Conservation (phyloP, 176 grass and related monocot genomes). For the Lolium multiflorum region DNA sequence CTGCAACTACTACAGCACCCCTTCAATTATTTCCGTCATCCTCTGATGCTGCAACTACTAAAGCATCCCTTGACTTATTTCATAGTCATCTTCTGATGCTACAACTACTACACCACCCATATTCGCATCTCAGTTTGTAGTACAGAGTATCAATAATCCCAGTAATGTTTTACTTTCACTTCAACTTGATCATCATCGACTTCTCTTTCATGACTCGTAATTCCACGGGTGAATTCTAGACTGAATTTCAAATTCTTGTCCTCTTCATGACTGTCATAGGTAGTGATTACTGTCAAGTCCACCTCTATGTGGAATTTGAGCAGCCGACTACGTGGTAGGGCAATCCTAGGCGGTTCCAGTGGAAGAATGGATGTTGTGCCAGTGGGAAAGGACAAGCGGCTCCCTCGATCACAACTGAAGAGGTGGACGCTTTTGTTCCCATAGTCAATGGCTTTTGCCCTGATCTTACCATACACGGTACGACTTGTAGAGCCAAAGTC, state of each 20-base stretch:
- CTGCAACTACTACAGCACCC: too few relatives aligned
- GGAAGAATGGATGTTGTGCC: constrained; percentile 23
- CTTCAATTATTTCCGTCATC: too few relatives aligned
- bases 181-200: background rate
- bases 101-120: background rate
- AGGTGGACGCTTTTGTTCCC: too few relatives aligned
- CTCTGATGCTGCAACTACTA: too few relatives aligned
- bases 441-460: too few relatives aligned
- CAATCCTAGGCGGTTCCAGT: background rate
- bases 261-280: background rate
- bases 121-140: background rate
- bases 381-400: background rate
- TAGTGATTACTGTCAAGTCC: constrained; percentile 6
- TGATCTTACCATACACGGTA: too few relatives aligned
- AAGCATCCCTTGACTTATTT: background rate
- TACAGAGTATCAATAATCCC: background rate
- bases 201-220: background rate
- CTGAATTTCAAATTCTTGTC: background rate
- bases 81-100: constrained; percentile 12
- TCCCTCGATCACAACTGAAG: too few relatives aligned
- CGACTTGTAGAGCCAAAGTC: too few relatives aligned
- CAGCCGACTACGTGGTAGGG: background rate
- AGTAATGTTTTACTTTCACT: background rate
- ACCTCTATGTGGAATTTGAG: constrained; percentile 16
- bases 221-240: background rate